Evolutionary conservation across 2,329 filamentous ascomycete genomes (phyloP).

Genomic region (Cytospora mali): DNA sequence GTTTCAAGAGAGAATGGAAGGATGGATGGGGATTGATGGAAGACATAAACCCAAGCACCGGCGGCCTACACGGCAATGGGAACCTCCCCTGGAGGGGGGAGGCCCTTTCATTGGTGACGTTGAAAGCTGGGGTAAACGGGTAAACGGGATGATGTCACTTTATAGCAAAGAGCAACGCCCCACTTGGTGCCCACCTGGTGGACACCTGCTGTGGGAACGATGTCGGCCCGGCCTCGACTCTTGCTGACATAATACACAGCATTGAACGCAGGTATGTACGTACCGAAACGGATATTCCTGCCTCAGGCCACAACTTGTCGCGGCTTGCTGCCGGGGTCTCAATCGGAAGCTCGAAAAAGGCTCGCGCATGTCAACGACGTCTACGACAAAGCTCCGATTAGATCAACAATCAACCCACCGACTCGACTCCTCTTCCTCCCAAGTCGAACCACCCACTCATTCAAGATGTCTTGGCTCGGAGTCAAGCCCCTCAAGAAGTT

Average conservation of each 20-base stretch:
- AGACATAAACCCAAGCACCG: too few species aligned
- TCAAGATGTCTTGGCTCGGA: conserved; percentile 76
- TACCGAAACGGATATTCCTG: too few species aligned
- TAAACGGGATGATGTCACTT: conserved; percentile 23
- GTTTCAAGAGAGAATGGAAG: background rate
- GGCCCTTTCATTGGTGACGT: background rate
- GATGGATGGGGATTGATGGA: background rate
- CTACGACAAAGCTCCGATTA: conserved; percentile 29
- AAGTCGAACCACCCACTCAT: conserved; percentile 42
- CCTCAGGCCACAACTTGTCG: conserved; percentile 24
- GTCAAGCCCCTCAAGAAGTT: conserved; percentile 73
- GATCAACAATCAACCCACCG: conserved; percentile 34
- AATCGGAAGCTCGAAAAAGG: conserved; percentile 35
- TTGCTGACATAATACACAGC: conserved; percentile 25
- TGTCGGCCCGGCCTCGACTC: background rate
- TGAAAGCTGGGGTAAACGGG: conserved; percentile 26
- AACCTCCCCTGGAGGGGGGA: too few species aligned
- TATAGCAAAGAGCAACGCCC: background rate
- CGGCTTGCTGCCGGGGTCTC: conserved; percentile 18
- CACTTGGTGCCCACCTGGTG: background rate
- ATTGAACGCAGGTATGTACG: too few species aligned
- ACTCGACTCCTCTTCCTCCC: conserved; percentile 39
- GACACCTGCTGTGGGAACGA: background rate
- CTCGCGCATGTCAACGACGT: conserved; percentile 32
- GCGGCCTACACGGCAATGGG: too few species aligned